Evolutionary conservation across 805 yeast species (phyloP).

Genomic region (Saccharomycopsis selenospora): DNA sequence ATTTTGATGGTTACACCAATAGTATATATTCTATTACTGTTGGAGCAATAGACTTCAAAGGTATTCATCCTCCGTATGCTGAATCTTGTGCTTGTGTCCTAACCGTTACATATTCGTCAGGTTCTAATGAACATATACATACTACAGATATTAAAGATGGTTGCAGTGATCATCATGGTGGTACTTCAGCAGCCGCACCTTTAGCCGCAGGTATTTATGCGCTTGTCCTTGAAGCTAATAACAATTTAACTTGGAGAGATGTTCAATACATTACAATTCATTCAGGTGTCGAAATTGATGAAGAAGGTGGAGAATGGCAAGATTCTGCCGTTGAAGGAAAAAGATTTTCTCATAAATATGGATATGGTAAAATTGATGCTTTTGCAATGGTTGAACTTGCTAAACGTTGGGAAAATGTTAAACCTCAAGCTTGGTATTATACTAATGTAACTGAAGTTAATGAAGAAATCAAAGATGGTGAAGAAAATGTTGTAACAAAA

Average conservation of each 20-base stretch:
- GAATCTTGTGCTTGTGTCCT: conserved; percentile 93
- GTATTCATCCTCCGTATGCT: conserved; percentile 80
- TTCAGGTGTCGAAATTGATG: conserved; percentile 62
- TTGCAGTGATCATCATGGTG: conserved; percentile 80
- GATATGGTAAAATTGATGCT: conserved; percentile 90
- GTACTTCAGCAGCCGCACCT: conserved; percentile 99
- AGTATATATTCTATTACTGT: conserved; percentile 92
- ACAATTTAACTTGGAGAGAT: conserved; percentile 91
- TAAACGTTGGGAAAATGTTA: conserved; percentile 70
- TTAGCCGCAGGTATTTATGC: conserved; percentile 95
- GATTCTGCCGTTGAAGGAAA: conserved; percentile 53
- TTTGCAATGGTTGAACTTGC: conserved; percentile 66
- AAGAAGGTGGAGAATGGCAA: conserved; percentile 68
- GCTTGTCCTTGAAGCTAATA: conserved; percentile 73
- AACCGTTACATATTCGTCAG: conserved; percentile 90
- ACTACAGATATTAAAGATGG: conserved; percentile 69
- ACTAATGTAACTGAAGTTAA: conserved; percentile 35
- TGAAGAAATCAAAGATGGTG: conserved; percentile 21
- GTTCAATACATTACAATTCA: conserved; percentile 76
- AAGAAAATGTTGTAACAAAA: conserved; percentile 26
- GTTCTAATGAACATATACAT: conserved; percentile 81
- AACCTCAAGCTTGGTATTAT: conserved; percentile 83
- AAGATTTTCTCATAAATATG: conserved; percentile 76
- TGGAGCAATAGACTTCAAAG: conserved; percentile 84
- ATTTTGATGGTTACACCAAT: conserved; percentile 95